phyloP scores from a whole-genome alignment of 176 grass and related monocot genomes.

The Zizania latifolia region DNA sequence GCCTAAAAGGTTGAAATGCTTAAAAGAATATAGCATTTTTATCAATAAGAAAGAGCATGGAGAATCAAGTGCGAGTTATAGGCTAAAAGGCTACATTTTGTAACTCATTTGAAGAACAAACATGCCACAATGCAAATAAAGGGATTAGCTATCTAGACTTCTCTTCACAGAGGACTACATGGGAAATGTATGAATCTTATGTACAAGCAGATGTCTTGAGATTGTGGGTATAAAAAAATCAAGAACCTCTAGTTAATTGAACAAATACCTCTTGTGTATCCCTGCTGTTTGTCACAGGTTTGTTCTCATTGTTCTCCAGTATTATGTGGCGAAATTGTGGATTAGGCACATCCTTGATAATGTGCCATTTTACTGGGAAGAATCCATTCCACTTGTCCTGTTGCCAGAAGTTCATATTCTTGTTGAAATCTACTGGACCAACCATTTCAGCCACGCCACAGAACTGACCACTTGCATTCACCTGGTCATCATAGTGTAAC shows the following conservation, averaged over 20 bases:
- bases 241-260: constrained; percentile 3
- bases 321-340: constrained; percentile 93
- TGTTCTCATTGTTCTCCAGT: constrained; percentile 94
- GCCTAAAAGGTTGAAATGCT: background rate
- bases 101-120: constrained; percentile 6
- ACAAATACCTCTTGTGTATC: constrained; percentile 83
- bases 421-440: constrained; percentile 77
- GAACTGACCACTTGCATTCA: constrained; percentile 95
- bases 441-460: constrained; percentile 92
- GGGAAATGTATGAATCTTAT: background rate
- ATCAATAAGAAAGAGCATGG: constrained; percentile 10
- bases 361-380: constrained; percentile 89
- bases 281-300: constrained; percentile 90
- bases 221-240: background rate
- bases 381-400: constrained; percentile 98
- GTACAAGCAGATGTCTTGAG: background rate
- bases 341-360: constrained; percentile 93
- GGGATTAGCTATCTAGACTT: background rate
- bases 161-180: background rate
- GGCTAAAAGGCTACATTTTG: background rate
- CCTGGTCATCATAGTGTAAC: constrained; percentile 36
- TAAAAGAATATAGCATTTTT: background rate
- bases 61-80: background rate
- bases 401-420: constrained; percentile 92
- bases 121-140: background rate